phyloP scores from a whole-genome alignment of 1,284 basidiomycete species.

The Cryptococcus hybrid region DNA sequence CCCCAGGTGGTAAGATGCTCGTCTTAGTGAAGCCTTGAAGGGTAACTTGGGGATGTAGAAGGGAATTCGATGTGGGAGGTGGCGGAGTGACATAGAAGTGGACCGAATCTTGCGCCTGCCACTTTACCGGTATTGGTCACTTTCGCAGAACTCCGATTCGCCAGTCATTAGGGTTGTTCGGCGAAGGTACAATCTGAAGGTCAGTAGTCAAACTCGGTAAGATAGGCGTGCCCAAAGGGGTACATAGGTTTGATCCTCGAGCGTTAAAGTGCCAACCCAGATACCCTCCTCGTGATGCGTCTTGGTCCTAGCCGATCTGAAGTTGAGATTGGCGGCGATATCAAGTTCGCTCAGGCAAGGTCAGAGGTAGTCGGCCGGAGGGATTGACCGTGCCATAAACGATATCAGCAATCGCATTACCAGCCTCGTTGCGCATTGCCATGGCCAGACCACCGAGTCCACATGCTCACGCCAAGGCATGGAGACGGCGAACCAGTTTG shows the following conservation, averaged over 20 bases:
- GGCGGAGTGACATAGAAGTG: conserved; percentile 44
- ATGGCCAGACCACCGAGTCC: too few species aligned
- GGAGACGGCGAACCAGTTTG: too few species aligned
- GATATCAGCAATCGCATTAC: too few species aligned
- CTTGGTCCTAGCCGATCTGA: too few species aligned
- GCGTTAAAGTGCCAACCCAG: conserved; percentile 66
- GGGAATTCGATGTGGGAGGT: conserved; percentile 19
- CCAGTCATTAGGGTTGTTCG: conserved; percentile 23
- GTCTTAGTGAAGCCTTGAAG: conserved; percentile 45
- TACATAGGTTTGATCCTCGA: conserved; percentile 65
- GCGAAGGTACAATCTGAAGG: conserved; percentile 53
- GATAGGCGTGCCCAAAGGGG: conserved; percentile 76
- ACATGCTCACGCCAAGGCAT: too few species aligned
- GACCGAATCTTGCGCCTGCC: conserved; percentile 37
- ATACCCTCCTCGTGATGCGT: too few species aligned
- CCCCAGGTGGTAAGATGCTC: conserved; percentile 31
- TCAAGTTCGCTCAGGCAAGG: too few species aligned
- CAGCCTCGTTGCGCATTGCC: too few species aligned
- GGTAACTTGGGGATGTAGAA: conserved; percentile 37
- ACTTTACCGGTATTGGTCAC: conserved; percentile 48
- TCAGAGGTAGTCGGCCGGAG: too few species aligned
- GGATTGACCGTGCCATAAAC: too few species aligned
- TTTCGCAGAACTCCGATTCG: conserved; percentile 20
- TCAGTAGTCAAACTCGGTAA: conserved; percentile 71
- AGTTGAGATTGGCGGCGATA: too few species aligned